These are phyloP conservation scores for Yamadazyma philogaea DNA, from an alignment of 805 yeast genomes.

Conservation along the genomic window DNA sequence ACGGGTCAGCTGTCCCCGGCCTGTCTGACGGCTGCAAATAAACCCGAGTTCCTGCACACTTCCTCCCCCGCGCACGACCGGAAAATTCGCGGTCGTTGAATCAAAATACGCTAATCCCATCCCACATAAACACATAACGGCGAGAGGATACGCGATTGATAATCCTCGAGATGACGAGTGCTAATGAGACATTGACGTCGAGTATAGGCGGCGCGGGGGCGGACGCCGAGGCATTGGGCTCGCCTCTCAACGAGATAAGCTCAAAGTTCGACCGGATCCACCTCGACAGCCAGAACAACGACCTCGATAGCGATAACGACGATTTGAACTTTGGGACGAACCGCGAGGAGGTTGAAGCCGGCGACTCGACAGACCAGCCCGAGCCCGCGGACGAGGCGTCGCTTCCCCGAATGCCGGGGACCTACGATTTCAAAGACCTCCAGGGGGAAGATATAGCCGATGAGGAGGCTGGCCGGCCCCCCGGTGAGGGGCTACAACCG, in stretches of 20 bases:
- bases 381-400: conserved; percentile 1
- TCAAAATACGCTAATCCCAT: not conserved
- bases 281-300: not conserved
- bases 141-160: not conserved
- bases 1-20: no score
- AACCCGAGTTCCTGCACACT: not conserved
- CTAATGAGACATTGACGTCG: not conserved
- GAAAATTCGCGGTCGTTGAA: not conserved
- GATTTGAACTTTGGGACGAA: conserved; percentile 2
- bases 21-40: no score
- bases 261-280: conserved; percentile 8
- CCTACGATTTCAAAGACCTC: conserved; percentile 21
- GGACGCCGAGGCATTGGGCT: conserved; percentile 9
- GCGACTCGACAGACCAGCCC: not conserved
- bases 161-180: not conserved
- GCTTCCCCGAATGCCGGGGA: conserved; percentile 25
- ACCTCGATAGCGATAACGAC: conserved; percentile 2
- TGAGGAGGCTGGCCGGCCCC: not conserved
- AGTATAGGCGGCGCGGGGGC: not conserved
- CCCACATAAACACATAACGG: not conserved
- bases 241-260: conserved; percentile 15
- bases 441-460: not conserved
- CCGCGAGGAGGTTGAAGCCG: not conserved
- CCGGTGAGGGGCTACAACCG: not conserved
- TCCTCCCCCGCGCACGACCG: not conserved